A percentile compares a stretch with the other conserved stretches of the same genome.
Evolutionary conservation across 805 yeast species (phyloP).

Genomic region (Kuraishia cidri): DNA sequence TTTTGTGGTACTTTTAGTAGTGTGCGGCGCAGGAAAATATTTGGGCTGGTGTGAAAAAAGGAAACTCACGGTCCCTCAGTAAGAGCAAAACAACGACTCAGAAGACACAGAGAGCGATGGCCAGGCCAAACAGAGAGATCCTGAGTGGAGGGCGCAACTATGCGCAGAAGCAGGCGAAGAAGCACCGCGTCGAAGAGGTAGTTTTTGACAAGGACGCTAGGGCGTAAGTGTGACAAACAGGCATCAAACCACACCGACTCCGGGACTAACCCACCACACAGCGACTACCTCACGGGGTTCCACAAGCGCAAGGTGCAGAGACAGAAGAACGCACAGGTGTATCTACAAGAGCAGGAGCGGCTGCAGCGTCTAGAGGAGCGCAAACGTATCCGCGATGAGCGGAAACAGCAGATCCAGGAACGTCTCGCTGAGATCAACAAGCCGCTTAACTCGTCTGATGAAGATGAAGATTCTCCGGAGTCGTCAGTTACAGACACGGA

Average conservation of each 20-base stretch:
- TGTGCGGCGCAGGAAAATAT: too few relatives aligned
- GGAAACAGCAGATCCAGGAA: constrained; percentile 53
- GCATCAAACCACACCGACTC: too few relatives aligned
- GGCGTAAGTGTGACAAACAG: constrained; percentile 20
- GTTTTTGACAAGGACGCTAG: constrained; percentile 76
- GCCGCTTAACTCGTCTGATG: constrained; percentile 5
- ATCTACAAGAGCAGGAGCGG: constrained; percentile 69
- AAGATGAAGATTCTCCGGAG: constrained; percentile 12
- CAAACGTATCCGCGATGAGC: constrained; percentile 59
- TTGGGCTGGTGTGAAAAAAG: too few relatives aligned
- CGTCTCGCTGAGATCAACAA: not conserved
- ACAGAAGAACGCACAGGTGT: constrained; percentile 77
- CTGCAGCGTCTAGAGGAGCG: constrained; percentile 70
- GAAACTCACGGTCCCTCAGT: too few relatives aligned
- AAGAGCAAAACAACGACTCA: too few relatives aligned
- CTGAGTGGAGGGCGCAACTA: constrained; percentile 84
- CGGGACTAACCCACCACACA: too few relatives aligned
- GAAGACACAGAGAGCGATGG: constrained; percentile 8
- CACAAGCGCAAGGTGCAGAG: constrained; percentile 89
- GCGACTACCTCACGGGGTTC: constrained; percentile 86
- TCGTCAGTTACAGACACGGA: constrained; percentile 16
- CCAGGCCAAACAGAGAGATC: constrained; percentile 64
- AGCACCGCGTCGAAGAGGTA: constrained; percentile 74
- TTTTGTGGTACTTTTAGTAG: too few relatives aligned
- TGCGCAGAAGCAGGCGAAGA: constrained; percentile 55